Base-by-base conservation (phyloP, 768 basidiomycete genomes). In the Macrolepiota fuliginosa region DNA sequence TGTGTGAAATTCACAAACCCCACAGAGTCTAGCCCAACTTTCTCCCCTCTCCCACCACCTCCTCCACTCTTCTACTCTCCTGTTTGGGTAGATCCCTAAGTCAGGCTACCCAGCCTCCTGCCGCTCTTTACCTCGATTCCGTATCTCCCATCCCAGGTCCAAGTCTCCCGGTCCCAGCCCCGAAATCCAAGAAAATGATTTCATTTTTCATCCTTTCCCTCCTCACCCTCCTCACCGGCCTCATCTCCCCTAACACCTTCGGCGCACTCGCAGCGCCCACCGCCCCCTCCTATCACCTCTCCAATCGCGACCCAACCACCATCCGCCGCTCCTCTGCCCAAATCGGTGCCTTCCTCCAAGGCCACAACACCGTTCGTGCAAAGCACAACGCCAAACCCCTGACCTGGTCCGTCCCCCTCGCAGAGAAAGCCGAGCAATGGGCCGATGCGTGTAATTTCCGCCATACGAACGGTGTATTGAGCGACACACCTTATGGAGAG, bases 341-440 rank as follows among this genome's bases (percentile, higher is more conserved):
- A 66, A 72, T 74, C 22, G 52, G 52, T 15, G 67, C 70, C 25
- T 82, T 82, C 64, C 73, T 88, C 17, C 40, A 54, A 27, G 72
- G 74, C 0, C 85, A 87, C 68, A 88, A 88, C 68, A 58, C 54
- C 25, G 68, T 81, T 49, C 82, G 87, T 58, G 70, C 69, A 0
- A 39, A 49, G 27, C 78, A 83, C 69, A 73, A 73, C 55, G 83
- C 81, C 4, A 62, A 68, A 0, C 67, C 76, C 3, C 72, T 88
- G 36, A 71, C 65, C 12, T 88, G 87, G 86, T 82, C 81, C 6
- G 54, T 70, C 6, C 62, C 69, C 13, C 75, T 85, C 40, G 85
- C 83, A 12, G 65, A 64, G 24, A 76, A 72, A 45, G 87, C 87
- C 6, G 76, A 75, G 60, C 10, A 63, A 45, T 87, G 84, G 85